Base-by-base conservation (phyloP, 192 early-diverging fungal genomes). In the Coemansia sp. region DNA sequence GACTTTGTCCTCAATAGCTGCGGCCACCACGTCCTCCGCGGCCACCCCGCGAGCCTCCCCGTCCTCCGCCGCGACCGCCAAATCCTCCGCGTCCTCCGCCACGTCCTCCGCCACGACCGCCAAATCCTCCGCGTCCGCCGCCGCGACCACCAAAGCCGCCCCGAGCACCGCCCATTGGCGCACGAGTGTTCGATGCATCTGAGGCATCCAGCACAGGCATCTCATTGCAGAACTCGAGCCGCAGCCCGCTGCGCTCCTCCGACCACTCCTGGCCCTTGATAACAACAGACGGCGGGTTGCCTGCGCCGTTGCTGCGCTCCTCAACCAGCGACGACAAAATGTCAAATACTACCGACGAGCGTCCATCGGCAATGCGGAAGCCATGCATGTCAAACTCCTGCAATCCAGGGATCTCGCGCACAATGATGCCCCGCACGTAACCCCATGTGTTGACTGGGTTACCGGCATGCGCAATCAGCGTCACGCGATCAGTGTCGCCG, bases 321-420 rank as follows among this genome's bases (percentile, higher is more conserved):
- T 90, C 83, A 24, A 94, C 72, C 69, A 95, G 89, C 35, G 77
- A 72, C 2, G 86, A 74, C 24, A 77, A 75, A 23, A 98, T 76
- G 84, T 98, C 96, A 45, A 91, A 92, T n/a, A 94, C 90, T 22
- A 92, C 91, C 47, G 93, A 90, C 64, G 39, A 82, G 60, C 77
- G 84, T 49, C 97, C 96, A 61, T 86, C 90, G 62, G 85, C 87
- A 84, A 96, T 90, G 43, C 92, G 84, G 92, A 92, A 95, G 55
- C 83, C 82, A 58, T 79, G 84, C 56, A 90, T 87, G 66, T 92
- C 92, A 53, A 88, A 89, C 37, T 88, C 92, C 5, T 73, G 67
- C 19, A 98, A 70, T 32, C 81, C 83, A 7, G 92, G 90, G 67
- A 88, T 88, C 58, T 85, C 66, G 23, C 87, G 87, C 63, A 84